A percentile compares a stretch with the other conserved stretches of the same genome.
Evolutionary conservation across 2,329 filamentous ascomycete genomes (phyloP).

Genomic region (Neopestalotiopsis sp.): DNA sequence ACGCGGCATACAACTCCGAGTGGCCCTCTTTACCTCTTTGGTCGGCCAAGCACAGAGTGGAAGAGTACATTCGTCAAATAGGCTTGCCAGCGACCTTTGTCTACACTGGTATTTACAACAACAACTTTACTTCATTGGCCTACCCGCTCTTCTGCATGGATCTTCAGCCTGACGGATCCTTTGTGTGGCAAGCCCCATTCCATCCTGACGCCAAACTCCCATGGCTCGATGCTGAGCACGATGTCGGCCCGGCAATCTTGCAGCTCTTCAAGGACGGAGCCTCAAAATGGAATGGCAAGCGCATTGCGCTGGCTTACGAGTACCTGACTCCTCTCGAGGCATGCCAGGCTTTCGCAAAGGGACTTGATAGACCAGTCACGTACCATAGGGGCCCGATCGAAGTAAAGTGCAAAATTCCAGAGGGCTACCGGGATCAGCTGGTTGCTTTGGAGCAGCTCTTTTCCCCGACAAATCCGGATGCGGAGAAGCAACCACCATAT

Average conservation of each 20-base stretch:
- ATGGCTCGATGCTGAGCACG: conserved; percentile 96
- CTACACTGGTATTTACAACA: conserved; percentile 98
- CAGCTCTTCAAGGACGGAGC: conserved; percentile 96
- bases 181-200: conserved; percentile 93
- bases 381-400: conserved; percentile 84
- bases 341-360: conserved; percentile 79
- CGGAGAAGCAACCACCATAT: conserved; percentile 65
- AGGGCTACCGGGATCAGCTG: conserved; percentile 88
- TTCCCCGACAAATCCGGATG: conserved; percentile 54
- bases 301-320: conserved; percentile 90
- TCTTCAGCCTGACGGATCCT: conserved; percentile 81
- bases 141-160: conserved; percentile 98
- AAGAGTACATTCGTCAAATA: conserved; percentile 86
- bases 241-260: conserved; percentile 88
- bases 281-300: conserved; percentile 77
- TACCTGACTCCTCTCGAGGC: conserved; percentile 84
- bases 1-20: conserved; percentile 74
- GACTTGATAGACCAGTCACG: conserved; percentile 76
- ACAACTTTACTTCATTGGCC: conserved; percentile 92
- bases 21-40: conserved; percentile 91
- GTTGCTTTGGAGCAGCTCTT: conserved; percentile 70
- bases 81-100: conserved; percentile 89
- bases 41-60: conserved; percentile 90
- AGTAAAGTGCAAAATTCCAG: conserved; percentile 83
- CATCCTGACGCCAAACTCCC: conserved; percentile 87